Evolutionary conservation across 805 yeast genomes (phyloP), one percentile per base, ranked within the genome.

Genomic region (Pachysolen tannophilus): DNA sequence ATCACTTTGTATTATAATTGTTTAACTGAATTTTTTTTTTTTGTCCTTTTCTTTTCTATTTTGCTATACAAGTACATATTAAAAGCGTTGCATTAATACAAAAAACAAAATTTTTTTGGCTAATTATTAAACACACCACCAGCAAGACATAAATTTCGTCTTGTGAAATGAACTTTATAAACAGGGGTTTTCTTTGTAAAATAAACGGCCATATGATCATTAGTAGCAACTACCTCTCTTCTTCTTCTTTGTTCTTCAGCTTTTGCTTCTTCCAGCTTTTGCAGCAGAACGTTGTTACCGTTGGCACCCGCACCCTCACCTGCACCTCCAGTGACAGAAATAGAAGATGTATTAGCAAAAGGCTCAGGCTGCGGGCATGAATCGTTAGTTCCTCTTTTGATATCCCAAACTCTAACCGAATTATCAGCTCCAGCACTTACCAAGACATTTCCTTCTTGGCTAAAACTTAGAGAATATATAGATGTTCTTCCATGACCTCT

Each of bases 371-470:
- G 78, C 8, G 83, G 76, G 5, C 82, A 82, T 2, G 79, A 75
- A 47, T 87, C 95, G 35, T 69, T 68, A 0, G 97, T 86, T 35
- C 85, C 86, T 47, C 78, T 75, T 55, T 83, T 86, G 34, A 86
- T 77, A 57, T 92, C 97, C 99, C 99, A 92, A 3, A 87, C 94
- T 45, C 98, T 71, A 3, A 92, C 94, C 2, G 94, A 78, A 52
- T 80, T 77, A 61, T 92, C 98, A 2, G 94, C 87, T 32, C 94
- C 96, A 16, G 94, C 86, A 58, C 94, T 82, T 5, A 92, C 88
- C 30, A 92, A 67, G 0, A 87, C 85, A 20, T 83, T 76, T 19
- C 97, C 97, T 49, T 88, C 97, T 47, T 73, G 72, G 26, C 90
- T 81, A 56, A 86, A 90, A 4, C 82, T 69, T 41, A 92, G 64